A percentile compares a stretch with the other conserved stretches of the same genome.
phyloP scores from a whole-genome alignment of 2,329 filamentous ascomycete genomes.

The Talaromyces sp. region DNA sequence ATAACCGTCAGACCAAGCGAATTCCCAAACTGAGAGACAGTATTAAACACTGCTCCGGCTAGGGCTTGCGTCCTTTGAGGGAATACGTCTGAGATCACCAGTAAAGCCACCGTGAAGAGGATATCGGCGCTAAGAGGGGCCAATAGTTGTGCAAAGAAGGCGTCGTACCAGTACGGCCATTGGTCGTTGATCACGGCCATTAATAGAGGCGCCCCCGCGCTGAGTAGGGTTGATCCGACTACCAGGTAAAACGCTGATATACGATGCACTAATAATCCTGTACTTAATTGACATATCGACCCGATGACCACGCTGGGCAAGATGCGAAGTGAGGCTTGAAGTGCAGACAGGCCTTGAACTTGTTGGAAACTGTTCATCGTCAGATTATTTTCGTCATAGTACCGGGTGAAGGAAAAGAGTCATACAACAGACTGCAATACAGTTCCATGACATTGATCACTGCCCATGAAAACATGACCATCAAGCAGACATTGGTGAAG shows the following conservation, averaged over 20 bases:
- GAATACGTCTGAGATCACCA: slow-evolving; percentile 53
- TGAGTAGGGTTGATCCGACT: slow-evolving; percentile 32
- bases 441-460: slow-evolving; percentile 25
- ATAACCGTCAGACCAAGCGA: slow-evolving; percentile 50
- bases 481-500: slow-evolving; percentile 30
- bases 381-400: not conserved
- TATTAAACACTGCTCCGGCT: slow-evolving; percentile 59
- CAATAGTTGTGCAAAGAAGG: slow-evolving; percentile 42
- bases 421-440: slow-evolving; percentile 23
- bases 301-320: slow-evolving; percentile 39
- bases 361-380: slow-evolving; percentile 39
- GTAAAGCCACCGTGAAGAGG: slow-evolving; percentile 53
- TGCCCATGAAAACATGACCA: slow-evolving; percentile 31
- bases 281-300: slow-evolving; percentile 40
- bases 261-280: slow-evolving; percentile 44
- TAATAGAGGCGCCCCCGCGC: slow-evolving; percentile 37
- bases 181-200: slow-evolving; percentile 43
- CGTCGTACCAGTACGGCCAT: slow-evolving; percentile 46
- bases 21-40: slow-evolving; percentile 52
- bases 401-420: too few species aligned
- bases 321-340: slow-evolving; percentile 43
- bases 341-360: slow-evolving; percentile 42
- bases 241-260: slow-evolving; percentile 43
- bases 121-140: slow-evolving; percentile 44
- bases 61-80: slow-evolving; percentile 54